Conservation (phyloP, 805 yeast species). For the Teunomyces lycoperdinae region DNA sequence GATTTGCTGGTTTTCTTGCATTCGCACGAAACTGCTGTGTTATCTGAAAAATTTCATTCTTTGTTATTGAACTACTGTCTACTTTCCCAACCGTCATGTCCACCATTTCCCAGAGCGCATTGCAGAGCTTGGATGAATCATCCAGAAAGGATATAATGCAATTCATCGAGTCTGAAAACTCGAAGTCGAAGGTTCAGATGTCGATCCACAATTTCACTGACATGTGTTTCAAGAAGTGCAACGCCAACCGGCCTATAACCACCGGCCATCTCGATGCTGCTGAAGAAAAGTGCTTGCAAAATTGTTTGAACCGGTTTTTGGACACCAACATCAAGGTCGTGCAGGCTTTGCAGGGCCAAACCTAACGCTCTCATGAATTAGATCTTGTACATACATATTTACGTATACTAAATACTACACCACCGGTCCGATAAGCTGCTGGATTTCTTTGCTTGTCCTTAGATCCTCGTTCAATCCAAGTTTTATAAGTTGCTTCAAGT, state of each 20-base stretch:
- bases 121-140: conserved; percentile 53
- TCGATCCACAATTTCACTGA: conserved; percentile 88
- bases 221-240: conserved; percentile 86
- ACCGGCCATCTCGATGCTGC: conserved; percentile 47
- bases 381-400: conserved; percentile 2
- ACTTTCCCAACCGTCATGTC: conserved; percentile 24
- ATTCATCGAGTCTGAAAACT: conserved; percentile 78
- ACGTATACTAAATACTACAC: background rate
- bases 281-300: conserved; percentile 73
- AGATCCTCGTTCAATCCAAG: background rate
- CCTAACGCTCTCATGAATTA: background rate
- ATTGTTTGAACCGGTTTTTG: conserved; percentile 81
- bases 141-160: conserved; percentile 71
- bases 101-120: conserved; percentile 31
- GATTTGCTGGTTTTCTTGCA: background rate
- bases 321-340: conserved; percentile 87
- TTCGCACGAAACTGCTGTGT: background rate
- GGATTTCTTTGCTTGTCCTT: background rate
- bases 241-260: conserved; percentile 43
- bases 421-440: background rate
- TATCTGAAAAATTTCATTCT: background rate
- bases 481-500: background rate
- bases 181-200: conserved; percentile 83
- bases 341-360: conserved; percentile 41
- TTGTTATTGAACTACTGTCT: background rate